phyloP scores from a whole-genome alignment of 208 protist genomes.

The Acanthamoeba healyi region DNA sequence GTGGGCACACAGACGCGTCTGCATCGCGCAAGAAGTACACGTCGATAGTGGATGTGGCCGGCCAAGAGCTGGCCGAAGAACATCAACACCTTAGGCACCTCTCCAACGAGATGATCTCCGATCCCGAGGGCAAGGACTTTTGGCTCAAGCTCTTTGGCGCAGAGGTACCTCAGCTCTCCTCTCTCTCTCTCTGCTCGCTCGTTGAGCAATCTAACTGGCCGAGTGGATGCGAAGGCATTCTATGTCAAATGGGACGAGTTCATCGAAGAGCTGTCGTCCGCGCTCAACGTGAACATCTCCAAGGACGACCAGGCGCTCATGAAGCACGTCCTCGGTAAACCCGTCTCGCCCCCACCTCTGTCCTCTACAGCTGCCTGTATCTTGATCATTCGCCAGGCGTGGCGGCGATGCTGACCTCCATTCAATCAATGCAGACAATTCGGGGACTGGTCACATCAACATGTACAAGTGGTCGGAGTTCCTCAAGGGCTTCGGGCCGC shows the following conservation, averaged over 20 bases:
- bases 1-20: not conserved
- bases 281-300: not conserved
- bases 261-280: not conserved
- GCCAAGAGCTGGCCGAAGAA: conserved; percentile 6
- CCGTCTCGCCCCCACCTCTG: not conserved
- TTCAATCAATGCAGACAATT: conserved; percentile 75
- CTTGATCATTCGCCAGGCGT: not conserved
- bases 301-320: conserved; percentile 32
- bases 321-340: conserved; percentile 51
- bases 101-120: conserved; percentile 63
- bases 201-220: not conserved
- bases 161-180: not conserved
- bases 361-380: not conserved
- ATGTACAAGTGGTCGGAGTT: conserved; percentile 72
- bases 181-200: not conserved
- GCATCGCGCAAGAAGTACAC: not conserved
- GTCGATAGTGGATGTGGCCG: conserved; percentile 34
- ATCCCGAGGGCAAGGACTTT: conserved; percentile 53
- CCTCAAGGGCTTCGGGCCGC: conserved; percentile 73
- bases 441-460: conserved; percentile 56
- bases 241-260: conserved; percentile 49
- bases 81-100: conserved; percentile 55
- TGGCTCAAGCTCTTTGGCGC: conserved; percentile 58
- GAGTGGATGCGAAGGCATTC: not conserved
- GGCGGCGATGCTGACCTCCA: not conserved